Evolutionary conservation across 1,284 basidiomycete species (phyloP), one percentile per base, ranked within the genome.

Genomic region (Sporisorium iseilematis-ciliati): DNA sequence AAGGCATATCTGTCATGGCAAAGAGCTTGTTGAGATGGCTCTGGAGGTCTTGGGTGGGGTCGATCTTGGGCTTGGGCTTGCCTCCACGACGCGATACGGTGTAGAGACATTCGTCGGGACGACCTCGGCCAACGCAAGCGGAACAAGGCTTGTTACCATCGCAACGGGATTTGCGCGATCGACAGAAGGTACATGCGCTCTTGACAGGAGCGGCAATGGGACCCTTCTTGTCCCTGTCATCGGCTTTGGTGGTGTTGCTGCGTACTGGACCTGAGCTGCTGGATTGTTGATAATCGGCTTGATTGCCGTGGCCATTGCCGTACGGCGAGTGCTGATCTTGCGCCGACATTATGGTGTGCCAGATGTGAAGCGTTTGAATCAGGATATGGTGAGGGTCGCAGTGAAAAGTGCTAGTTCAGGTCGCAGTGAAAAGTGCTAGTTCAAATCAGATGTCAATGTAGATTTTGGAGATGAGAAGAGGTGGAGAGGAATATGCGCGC

Each of bases 81-180:
- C 79, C 81, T 23, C 81, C 81, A 29, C 81, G 75, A 43, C 81
- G 62, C 8, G 79, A 81, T 35, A 81, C 63, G 2, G 81, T 82
- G 74, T 77, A 82, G 42, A 78, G 64, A 56, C 81, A 82, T 35
- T 82, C 81, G 46, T 81, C 77, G 1, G 62, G 60, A 38, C 72
- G 74, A 0, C 72, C 77, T 29, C 80, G 59, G 31, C 61, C 75
- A 6, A 79, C 65, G 45, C 81, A 82, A 21, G 80, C 73, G 23
- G 73, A 73, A 52, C 81, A 82, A 0, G 81, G 81, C 45, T 80
- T 78, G 59, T 77, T 80, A 45, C 81, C 81, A 25, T 82, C 81
- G 49, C 81, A 82, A 57, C 79, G 64, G 46, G 81, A 82, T 57
- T 82, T 82, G 59, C 77, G 65, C 31, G 77, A 79, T 10, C 77